phyloP scores from a whole-genome alignment of 805 yeast species.

The Hyphopichia homilentoma region DNA sequence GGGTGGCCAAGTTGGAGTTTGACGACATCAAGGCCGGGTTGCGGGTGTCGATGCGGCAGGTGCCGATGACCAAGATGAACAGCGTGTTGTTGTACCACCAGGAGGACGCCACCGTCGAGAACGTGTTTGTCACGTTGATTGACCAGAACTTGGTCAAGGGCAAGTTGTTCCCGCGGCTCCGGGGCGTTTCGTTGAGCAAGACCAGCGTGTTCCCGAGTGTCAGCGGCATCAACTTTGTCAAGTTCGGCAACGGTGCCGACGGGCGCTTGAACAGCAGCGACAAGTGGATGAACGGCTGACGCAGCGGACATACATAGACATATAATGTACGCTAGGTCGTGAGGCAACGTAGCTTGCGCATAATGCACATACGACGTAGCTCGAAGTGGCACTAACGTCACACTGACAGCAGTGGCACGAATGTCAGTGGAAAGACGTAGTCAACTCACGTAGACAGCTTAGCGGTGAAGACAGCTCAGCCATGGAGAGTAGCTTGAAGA shows the following conservation, averaged over 20 bases:
- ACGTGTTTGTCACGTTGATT: constrained; percentile 46
- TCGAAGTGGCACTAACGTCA: neutral
- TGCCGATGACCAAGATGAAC: neutral
- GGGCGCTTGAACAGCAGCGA: constrained; percentile 4
- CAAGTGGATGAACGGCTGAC: constrained; percentile 8
- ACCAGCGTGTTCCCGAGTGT: constrained; percentile 39
- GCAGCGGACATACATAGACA: neutral
- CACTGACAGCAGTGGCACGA: too few species aligned
- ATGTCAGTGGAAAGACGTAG: too few species aligned
- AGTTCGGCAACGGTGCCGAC: constrained; percentile 22
- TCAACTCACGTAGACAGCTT: too few species aligned
- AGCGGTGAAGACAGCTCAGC: too few species aligned
- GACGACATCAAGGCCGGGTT: constrained; percentile 22
- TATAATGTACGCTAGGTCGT: neutral
- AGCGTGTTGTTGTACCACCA: neutral
- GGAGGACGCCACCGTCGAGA: constrained; percentile 45
- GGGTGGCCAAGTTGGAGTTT: constrained; percentile 25
- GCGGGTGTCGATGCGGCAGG: constrained; percentile 7
- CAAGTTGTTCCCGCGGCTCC: constrained; percentile 40
- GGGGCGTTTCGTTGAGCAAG: constrained; percentile 40
- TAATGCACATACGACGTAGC: neutral
- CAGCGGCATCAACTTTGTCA: constrained; percentile 17
- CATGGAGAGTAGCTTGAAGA: too few species aligned
- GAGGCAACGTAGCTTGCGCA: neutral
- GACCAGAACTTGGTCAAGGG: constrained; percentile 54